Evolutionary conservation across 2,329 filamentous ascomycete species (phyloP).

Genomic region (Canariomyces notabilis): DNA sequence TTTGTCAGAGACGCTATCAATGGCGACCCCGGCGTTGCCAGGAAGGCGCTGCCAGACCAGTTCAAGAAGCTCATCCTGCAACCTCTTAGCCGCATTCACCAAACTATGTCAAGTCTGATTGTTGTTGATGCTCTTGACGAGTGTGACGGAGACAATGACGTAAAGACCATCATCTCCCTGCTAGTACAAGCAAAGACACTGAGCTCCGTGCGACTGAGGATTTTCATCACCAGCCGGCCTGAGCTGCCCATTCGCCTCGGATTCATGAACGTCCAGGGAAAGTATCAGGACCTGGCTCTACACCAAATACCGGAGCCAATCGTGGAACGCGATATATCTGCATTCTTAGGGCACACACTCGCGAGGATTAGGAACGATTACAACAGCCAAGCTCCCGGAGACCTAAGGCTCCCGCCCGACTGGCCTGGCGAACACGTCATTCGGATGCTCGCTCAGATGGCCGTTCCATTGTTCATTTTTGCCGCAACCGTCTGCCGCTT

Average conservation of each 20-base stretch:
- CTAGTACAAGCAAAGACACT: constrained; percentile 19
- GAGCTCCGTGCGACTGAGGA: constrained; percentile 23
- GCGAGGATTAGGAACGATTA: constrained; percentile 25
- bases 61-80: constrained; percentile 37
- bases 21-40: constrained; percentile 21
- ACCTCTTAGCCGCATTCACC: constrained; percentile 22
- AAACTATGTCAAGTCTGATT: background rate
- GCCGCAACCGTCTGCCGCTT: constrained; percentile 26
- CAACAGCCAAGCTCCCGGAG: constrained; percentile 11
- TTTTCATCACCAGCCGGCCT: constrained; percentile 41
- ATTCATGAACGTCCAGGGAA: constrained; percentile 29
- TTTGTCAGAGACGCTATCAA: constrained; percentile 30
- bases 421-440: constrained; percentile 6
- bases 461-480: constrained; percentile 27
- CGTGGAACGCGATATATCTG: constrained; percentile 34
- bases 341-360: constrained; percentile 31
- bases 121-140: constrained; percentile 22
- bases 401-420: constrained; percentile 12
- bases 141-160: constrained; percentile 26
- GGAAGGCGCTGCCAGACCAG: constrained; percentile 32
- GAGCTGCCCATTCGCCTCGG: constrained; percentile 35
- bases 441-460: constrained; percentile 6
- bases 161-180: constrained; percentile 28
- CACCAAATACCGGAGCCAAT: constrained; percentile 30
- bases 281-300: constrained; percentile 31